phyloP scores from a whole-genome alignment of 805 yeast species.

The Ogataea trehaloabstinens region DNA sequence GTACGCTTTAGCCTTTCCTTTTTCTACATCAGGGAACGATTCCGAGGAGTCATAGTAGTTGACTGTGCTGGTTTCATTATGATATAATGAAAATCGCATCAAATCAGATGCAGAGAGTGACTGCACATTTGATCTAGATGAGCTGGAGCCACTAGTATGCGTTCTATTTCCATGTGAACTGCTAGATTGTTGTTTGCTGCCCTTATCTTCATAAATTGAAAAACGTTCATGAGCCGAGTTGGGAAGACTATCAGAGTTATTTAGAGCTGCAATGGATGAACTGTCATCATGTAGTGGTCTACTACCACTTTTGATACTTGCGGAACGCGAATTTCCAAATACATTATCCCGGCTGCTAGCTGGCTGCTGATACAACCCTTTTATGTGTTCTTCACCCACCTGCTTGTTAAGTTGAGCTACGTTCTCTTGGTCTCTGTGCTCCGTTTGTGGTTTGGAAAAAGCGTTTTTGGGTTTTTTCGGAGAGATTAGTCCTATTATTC shows the following conservation, averaged over 20 bases:
- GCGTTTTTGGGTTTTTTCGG: too few relatives aligned
- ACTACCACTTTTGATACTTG: slow-evolving; percentile 14
- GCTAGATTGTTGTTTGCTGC: slow-evolving; percentile 1
- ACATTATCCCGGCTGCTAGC: too few relatives aligned
- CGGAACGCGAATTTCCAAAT: slow-evolving; percentile 14
- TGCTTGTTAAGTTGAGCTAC: too few relatives aligned
- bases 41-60: slow-evolving; percentile 9
- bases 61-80: not conserved
- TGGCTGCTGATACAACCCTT: too few relatives aligned
- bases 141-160: too few relatives aligned
- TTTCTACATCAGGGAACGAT: slow-evolving; percentile 5
- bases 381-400: too few relatives aligned
- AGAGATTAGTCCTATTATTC: too few relatives aligned
- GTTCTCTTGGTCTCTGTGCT: too few relatives aligned
- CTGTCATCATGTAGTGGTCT: slow-evolving; percentile 1
- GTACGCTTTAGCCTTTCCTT: slow-evolving; percentile 4
- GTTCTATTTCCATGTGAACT: slow-evolving; percentile 1
- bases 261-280: slow-evolving; percentile 3
- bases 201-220: slow-evolving; percentile 14
- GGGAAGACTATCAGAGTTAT: slow-evolving; percentile 2
- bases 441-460: too few relatives aligned
- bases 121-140: not conserved
- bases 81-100: not conserved
- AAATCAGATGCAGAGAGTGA: not conserved
- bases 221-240: slow-evolving; percentile 7